Percentiles rank a stretch among this genome's conserved stretches.
phyloP scores from a whole-genome alignment of 75 land plant species.

The Larix kaempferi region DNA sequence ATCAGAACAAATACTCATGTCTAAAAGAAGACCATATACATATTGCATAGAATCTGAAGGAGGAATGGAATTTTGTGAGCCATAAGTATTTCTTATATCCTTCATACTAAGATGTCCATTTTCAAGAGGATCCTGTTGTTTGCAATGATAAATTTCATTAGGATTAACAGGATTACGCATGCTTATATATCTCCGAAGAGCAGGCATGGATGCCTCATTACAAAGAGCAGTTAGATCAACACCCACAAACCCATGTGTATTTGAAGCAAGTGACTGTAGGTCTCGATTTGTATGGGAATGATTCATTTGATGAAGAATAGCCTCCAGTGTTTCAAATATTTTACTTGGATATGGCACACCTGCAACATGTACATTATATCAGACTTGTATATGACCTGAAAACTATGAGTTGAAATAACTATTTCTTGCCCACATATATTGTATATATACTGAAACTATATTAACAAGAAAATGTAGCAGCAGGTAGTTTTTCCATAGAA shows the following conservation, averaged over 20 bases:
- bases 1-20: conserved; percentile 4
- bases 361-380: conserved; percentile 30
- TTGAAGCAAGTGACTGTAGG: conserved; percentile 51
- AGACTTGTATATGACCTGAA: background rate
- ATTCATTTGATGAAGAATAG: conserved; percentile 54
- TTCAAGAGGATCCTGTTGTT: background rate
- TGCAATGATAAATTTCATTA: too few relatives aligned
- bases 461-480: too few relatives aligned
- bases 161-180: conserved; percentile 3
- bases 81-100: background rate
- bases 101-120: background rate
- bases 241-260: conserved; percentile 97
- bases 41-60: background rate
- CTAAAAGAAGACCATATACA: background rate
- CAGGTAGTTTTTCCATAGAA: too few relatives aligned
- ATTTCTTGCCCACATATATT: too few relatives aligned
- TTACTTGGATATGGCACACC: conserved; percentile 73
- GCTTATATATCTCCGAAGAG: too few relatives aligned
- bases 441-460: too few relatives aligned
- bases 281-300: conserved; percentile 53
- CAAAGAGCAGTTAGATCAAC: conserved; percentile 92
- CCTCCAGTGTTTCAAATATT: conserved; percentile 59
- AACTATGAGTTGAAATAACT: background rate
- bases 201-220: conserved; percentile 79
- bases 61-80: background rate